phyloP scores from a whole-genome alignment of 2,329 filamentous ascomycete genomes.

The Teratosphaeria epicoccoides region DNA sequence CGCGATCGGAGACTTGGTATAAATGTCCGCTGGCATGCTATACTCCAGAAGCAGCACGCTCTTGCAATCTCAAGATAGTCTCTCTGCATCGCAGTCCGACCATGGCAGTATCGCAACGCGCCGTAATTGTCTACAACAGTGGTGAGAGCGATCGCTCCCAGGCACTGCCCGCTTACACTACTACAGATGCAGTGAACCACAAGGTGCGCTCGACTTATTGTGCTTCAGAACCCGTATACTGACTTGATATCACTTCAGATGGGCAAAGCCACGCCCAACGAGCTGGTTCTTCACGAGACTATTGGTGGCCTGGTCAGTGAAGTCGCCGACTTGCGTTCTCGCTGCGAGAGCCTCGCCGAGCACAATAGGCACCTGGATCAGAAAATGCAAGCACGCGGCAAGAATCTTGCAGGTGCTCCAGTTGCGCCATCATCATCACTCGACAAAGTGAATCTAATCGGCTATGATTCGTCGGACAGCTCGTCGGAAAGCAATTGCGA shows the following conservation, averaged over 20 bases:
- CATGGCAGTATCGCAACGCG: not conserved
- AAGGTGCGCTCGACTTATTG: not conserved
- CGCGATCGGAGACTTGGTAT: no score
- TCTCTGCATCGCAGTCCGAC: no score
- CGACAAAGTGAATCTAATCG: constrained; percentile 1
- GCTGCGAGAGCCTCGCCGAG: constrained; percentile 2
- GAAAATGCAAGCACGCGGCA: not conserved
- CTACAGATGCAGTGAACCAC: not conserved
- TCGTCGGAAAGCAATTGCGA: not conserved
- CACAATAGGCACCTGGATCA: not conserved
- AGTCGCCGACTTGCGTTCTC: constrained; percentile 3
- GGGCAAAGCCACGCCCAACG: not conserved
- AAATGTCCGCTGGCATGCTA: no score
- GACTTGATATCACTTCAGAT: not conserved
- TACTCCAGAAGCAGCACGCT: no score
- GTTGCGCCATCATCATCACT: not conserved
- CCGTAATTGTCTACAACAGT: not conserved
- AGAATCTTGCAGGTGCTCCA: not conserved
- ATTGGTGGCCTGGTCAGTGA: constrained; percentile 1
- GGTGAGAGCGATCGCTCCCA: not conserved
- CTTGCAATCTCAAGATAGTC: no score
- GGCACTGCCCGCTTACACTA: not conserved
- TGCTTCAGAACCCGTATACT: not conserved
- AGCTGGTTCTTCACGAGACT: constrained; percentile 7
- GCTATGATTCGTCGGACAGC: constrained; percentile 3